Evolutionary conservation across 306 rosid species (phyloP).

Genomic region (Fragaria vesca): DNA sequence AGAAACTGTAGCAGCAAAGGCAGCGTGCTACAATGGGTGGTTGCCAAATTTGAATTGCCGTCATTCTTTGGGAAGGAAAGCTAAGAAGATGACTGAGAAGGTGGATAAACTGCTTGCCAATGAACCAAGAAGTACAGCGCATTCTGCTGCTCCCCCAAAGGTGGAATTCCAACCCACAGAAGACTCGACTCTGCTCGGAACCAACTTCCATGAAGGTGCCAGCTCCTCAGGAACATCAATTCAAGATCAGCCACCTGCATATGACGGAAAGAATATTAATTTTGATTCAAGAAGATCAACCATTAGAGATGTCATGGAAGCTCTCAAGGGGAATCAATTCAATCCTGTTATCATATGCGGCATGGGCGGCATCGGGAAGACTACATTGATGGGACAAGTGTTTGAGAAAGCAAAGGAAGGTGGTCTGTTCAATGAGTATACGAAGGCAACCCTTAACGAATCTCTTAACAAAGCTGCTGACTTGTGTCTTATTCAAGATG

Average conservation of each 20-base stretch:
- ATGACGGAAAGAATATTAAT: not conserved
- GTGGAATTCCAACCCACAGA: not conserved
- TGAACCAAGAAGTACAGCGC: not conserved
- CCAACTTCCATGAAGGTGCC: not conserved
- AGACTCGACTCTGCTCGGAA: not conserved
- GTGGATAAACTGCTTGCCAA: not conserved
- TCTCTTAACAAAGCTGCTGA: not conserved
- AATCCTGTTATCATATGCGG: not conserved
- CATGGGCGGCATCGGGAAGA: not conserved
- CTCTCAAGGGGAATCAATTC: not conserved
- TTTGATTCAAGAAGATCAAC: not conserved
- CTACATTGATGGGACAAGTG: not conserved
- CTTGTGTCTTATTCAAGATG: not conserved
- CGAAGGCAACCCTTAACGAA: not conserved
- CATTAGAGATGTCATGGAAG: not conserved
- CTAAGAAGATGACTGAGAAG: not conserved
- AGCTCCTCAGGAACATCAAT: not conserved
- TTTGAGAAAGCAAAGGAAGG: not conserved
- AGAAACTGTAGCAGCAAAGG: not conserved
- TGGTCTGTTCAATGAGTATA: not conserved
- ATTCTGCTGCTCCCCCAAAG: not conserved
- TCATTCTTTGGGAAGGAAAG: not conserved
- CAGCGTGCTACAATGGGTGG: not conserved
- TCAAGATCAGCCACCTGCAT: not conserved
- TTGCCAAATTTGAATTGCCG: not conserved